Percentiles rank a stretch among this genome's conserved stretches.
phyloP scores from a whole-genome alignment of 1,139 yeast species.

The Kurtzmaniella natalensis region DNA sequence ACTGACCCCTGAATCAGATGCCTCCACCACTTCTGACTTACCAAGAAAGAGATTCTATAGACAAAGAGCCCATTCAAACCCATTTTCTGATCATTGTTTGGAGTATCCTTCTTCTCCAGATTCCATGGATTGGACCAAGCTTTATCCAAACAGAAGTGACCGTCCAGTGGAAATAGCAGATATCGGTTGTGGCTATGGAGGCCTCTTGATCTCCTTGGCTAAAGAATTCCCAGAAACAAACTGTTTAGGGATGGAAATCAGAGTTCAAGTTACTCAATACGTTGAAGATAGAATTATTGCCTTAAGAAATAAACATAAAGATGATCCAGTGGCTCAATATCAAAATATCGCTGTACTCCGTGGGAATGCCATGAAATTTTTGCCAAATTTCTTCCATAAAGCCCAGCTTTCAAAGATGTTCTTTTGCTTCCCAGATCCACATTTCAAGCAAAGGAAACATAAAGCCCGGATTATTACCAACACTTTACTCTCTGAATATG shows the following conservation, averaged over 20 bases:
- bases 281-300: slow-evolving; percentile 95
- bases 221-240: slow-evolving; percentile 69
- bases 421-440: slow-evolving; percentile 99
- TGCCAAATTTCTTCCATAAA: slow-evolving; percentile 86
- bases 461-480: slow-evolving; percentile 93
- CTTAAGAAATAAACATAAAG: slow-evolving; percentile 55
- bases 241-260: slow-evolving; percentile 92
- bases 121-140: slow-evolving; percentile 79
- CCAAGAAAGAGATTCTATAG: slow-evolving; percentile 87
- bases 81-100: slow-evolving; percentile 89
- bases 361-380: slow-evolving; percentile 95
- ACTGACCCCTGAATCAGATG: slow-evolving; percentile 9
- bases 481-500: slow-evolving; percentile 86
- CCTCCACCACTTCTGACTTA: slow-evolving; percentile 42
- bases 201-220: slow-evolving; percentile 75
- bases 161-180: slow-evolving; percentile 84
- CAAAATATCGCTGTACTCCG: slow-evolving; percentile 86
- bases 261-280: slow-evolving; percentile 95
- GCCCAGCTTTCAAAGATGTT: slow-evolving; percentile 85
- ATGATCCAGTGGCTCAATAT: slow-evolving; percentile 34
- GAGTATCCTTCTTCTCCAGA: slow-evolving; percentile 83
- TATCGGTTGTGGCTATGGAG: slow-evolving; percentile 98
- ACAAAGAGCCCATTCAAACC: slow-evolving; percentile 97
- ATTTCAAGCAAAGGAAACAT: slow-evolving; percentile 94
- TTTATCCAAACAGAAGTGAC: slow-evolving; percentile 61